phyloP scores from a whole-genome alignment of 768 basidiomycete species.

The Hortiboletus flavorubellus region DNA sequence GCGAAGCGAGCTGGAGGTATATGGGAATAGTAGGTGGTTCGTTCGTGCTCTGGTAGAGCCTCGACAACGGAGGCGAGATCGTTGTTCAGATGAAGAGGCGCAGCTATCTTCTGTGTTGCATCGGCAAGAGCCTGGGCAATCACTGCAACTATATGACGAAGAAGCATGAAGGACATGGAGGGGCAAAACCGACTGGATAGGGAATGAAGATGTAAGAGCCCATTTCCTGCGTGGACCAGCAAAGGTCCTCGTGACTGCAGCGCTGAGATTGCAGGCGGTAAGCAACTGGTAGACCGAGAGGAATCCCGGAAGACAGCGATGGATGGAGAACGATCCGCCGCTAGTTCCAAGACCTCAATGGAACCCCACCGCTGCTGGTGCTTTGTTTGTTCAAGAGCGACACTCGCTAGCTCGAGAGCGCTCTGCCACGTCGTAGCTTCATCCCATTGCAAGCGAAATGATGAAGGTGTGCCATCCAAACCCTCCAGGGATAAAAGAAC shows the following conservation, averaged over 20 bases:
- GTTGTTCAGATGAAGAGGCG: constrained; percentile 5
- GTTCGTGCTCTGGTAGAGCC: constrained; percentile 10
- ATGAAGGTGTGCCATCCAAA: neutral
- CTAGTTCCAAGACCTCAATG: neutral
- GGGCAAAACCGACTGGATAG: constrained; percentile 11
- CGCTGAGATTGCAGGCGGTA: neutral
- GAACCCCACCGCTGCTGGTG: neutral
- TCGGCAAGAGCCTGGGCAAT: constrained; percentile 1
- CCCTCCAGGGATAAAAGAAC: constrained; percentile 18
- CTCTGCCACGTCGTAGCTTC: constrained; percentile 14
- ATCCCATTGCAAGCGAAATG: constrained; percentile 19
- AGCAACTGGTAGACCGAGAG: neutral
- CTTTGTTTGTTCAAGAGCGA: constrained; percentile 2
- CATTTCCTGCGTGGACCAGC: constrained; percentile 1
- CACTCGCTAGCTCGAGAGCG: constrained; percentile 8
- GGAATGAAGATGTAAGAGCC: constrained; percentile 14
- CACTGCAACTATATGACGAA: constrained; percentile 18
- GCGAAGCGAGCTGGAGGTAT: constrained; percentile 19
- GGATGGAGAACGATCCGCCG: constrained; percentile 6
- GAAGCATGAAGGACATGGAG: constrained; percentile 12
- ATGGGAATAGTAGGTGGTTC: constrained; percentile 12
- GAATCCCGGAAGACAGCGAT: constrained; percentile 17
- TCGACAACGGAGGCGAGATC: constrained; percentile 18
- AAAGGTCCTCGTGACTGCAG: constrained; percentile 7
- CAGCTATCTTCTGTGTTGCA: constrained; percentile 5